Evolutionary conservation across 768 basidiomycete genomes (phyloP).

Genomic region (Tricholoma terreum): DNA sequence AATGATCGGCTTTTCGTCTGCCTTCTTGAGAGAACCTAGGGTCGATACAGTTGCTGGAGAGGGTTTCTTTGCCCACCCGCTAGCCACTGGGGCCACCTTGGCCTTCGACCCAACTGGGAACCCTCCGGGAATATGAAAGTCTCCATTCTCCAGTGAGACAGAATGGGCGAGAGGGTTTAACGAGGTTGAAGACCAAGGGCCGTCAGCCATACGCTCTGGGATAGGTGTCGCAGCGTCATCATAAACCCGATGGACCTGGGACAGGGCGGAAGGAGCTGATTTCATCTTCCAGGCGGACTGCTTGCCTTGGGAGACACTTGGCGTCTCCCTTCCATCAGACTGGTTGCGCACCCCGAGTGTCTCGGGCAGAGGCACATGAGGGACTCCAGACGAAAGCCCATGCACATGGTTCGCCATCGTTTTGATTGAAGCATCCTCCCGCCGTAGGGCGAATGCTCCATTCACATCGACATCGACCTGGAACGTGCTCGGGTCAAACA

Average conservation of each 20-base stretch:
- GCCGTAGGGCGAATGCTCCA: slow-evolving; percentile 8
- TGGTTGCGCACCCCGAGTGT: slow-evolving; percentile 9
- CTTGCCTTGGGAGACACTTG: background rate
- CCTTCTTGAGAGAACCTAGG: background rate
- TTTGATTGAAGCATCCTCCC: background rate
- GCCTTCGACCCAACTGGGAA: slow-evolving; percentile 2
- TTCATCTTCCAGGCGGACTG: slow-evolving; percentile 20
- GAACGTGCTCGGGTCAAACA: slow-evolving; percentile 10
- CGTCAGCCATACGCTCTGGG: background rate
- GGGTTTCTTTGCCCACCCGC: slow-evolving; percentile 21
- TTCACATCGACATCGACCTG: slow-evolving; percentile 14
- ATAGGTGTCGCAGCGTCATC: background rate
- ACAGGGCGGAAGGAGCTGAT: slow-evolving; percentile 6
- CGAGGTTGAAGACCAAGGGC: slow-evolving; percentile 6
- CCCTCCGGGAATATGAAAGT: slow-evolving; percentile 3
- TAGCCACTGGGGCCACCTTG: slow-evolving; percentile 3
- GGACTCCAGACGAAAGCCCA: slow-evolving; percentile 1
- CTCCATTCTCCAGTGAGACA: background rate
- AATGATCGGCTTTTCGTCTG: background rate
- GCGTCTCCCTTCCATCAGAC: slow-evolving; percentile 8
- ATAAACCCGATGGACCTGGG: slow-evolving; percentile 4
- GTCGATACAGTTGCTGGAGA: background rate
- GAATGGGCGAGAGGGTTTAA: background rate
- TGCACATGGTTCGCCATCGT: slow-evolving; percentile 2
- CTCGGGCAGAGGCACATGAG: slow-evolving; percentile 2